phyloP scores from a whole-genome alignment of 306 rosid genomes.

The barrel medic (Medicago truncatula) region DNA sequence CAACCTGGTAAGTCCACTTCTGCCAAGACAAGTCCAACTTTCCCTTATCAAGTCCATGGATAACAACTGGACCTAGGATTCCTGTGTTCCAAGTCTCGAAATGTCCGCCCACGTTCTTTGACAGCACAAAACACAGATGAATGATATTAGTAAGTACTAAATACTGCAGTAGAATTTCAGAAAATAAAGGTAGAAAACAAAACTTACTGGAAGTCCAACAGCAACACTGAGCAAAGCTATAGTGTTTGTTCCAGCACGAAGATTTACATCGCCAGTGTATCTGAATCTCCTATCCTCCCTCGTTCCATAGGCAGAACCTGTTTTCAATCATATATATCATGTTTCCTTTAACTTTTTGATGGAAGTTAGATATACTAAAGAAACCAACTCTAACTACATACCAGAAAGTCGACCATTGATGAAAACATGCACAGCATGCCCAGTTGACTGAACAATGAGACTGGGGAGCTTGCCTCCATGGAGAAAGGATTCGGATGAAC shows the following conservation, averaged over 20 bases:
- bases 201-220: constrained; percentile 91
- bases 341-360: constrained; percentile 12
- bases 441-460: constrained; percentile 87
- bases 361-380: constrained; percentile 34
- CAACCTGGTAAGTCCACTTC: constrained; percentile 97
- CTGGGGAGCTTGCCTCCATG: constrained; percentile 86
- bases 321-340: constrained; percentile 38
- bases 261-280: constrained; percentile 76
- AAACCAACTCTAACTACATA: constrained; percentile 46
- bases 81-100: constrained; percentile 95
- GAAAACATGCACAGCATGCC: constrained; percentile 94
- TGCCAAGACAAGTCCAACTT: constrained; percentile 93
- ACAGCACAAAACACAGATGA: constrained; percentile 32
- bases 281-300: constrained; percentile 85
- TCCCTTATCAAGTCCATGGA: constrained; percentile 92
- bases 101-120: constrained; percentile 96
- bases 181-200: constrained; percentile 37
- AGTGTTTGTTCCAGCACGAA: constrained; percentile 82
- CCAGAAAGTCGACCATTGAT: constrained; percentile 90
- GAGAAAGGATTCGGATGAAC: constrained; percentile 81
- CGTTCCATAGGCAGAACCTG: constrained; percentile 94
- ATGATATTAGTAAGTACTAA: constrained; percentile 8
- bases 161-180: constrained; percentile 20
- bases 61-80: constrained; percentile 95
- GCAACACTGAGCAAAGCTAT: constrained; percentile 94